phyloP scores from a whole-genome alignment of 352 stramenopile species.

The Pythium volutum region DNA sequence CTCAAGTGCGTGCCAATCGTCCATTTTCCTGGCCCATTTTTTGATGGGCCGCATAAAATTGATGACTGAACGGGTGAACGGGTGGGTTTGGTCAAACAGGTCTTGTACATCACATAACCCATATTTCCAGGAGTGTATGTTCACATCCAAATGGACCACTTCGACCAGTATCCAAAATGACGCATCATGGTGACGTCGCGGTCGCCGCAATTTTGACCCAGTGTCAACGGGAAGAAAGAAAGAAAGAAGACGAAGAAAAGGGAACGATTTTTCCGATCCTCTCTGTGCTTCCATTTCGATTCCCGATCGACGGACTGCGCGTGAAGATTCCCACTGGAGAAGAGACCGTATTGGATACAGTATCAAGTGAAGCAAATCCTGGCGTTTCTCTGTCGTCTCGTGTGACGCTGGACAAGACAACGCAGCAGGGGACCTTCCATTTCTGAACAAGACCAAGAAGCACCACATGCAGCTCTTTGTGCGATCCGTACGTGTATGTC shows the following conservation, averaged over 20 bases:
- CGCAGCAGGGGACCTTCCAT: not conserved
- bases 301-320: conserved; percentile 9
- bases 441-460: not conserved
- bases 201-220: conserved; percentile 3
- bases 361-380: not conserved
- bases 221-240: not conserved
- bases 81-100: not conserved
- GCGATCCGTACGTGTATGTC: conserved; percentile 35
- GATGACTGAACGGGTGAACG: not conserved
- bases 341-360: not conserved
- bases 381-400: not conserved
- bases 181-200: not conserved
- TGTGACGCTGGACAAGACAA: not conserved
- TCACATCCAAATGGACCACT: not conserved
- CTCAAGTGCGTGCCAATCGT: conserved; percentile 22
- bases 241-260: conserved; percentile 16
- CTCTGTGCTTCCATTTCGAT: not conserved
- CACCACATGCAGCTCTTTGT: conserved; percentile 66
- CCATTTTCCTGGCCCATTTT: too few species aligned
- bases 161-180: conserved; percentile 10
- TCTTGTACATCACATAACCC: too few species aligned
- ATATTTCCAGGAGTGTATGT: too few species aligned
- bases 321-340: conserved; percentile 6
- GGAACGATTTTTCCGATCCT: not conserved
- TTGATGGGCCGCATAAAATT: not conserved